A percentile compares a stretch with the other conserved stretches of the same genome.
These are phyloP conservation scores for Hymenoscyphus fructigenus DNA, from an alignment of 2,329 filamentous ascomycete genomes.

Conservation along the genomic window DNA sequence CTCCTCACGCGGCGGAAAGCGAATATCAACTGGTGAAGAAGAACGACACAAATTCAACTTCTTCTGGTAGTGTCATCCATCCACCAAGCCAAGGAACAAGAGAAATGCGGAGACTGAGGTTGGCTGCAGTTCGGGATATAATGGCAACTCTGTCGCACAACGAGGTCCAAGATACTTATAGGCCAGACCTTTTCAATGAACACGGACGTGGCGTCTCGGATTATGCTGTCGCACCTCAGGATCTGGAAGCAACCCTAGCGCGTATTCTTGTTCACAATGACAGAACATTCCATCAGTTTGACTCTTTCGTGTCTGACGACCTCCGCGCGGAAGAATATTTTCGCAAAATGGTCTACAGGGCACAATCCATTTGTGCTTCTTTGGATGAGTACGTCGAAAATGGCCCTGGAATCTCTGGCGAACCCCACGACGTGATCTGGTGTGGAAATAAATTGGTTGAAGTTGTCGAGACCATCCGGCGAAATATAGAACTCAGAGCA, in stretches of 20 bases:
- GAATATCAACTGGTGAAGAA: constrained; percentile 32
- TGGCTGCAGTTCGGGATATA: constrained; percentile 30
- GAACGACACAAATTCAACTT: constrained; percentile 2
- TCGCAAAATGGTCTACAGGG: constrained; percentile 28
- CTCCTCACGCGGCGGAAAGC: constrained; percentile 21
- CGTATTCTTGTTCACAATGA: constrained; percentile 31
- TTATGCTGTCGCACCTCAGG: constrained; percentile 22
- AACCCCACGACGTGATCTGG: constrained; percentile 29
- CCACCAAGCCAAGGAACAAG: constrained; percentile 19
- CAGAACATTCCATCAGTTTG: constrained; percentile 28
- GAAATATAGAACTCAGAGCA: constrained; percentile 21
- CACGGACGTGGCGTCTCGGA: constrained; percentile 22
- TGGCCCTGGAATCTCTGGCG: constrained; percentile 22
- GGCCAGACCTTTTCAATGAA: constrained; percentile 26
- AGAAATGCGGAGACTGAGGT: constrained; percentile 20
- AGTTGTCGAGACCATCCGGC: constrained; percentile 29
- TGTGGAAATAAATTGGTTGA: constrained; percentile 29
- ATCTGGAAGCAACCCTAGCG: constrained; percentile 32
- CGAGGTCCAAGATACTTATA: constrained; percentile 25
- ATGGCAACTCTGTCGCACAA: constrained; percentile 30
- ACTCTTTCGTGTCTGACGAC: constrained; percentile 26
- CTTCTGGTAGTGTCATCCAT: not conserved
- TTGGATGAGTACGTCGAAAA: constrained; percentile 29
- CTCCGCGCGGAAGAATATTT: constrained; percentile 29
- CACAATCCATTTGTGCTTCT: constrained; percentile 20